A percentile compares a stretch with the other conserved stretches of the same genome.
Conservation (phyloP, 225 moss, liverwort and hornwort species). For the Polytrichum formosum region DNA sequence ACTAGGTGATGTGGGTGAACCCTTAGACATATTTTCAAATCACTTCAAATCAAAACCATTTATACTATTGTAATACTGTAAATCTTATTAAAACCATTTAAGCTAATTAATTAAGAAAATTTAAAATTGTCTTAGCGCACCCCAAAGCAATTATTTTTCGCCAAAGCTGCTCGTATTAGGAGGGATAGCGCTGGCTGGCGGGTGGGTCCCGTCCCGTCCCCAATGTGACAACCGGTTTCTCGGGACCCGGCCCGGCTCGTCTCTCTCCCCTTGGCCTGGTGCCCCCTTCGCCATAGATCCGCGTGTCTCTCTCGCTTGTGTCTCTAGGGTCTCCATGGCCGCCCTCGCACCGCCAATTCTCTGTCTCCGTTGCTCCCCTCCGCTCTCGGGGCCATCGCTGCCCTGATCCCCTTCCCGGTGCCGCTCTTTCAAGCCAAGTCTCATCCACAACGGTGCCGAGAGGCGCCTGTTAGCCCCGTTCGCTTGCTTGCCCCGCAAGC, state of each 20-base stretch:
- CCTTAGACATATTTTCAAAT: too few relatives aligned
- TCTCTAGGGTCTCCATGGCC: constrained; percentile 8
- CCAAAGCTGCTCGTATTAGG: too few relatives aligned
- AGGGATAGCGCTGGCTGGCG: neutral
- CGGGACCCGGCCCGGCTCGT: neutral
- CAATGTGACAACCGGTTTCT: neutral
- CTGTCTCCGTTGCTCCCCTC: neutral
- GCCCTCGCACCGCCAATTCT: neutral
- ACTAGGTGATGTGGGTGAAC: too few relatives aligned
- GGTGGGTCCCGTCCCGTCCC: neutral
- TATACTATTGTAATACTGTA: too few relatives aligned
- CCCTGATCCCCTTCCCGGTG: neutral
- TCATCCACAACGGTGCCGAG: neutral
- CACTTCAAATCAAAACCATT: too few relatives aligned
- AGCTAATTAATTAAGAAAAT: too few relatives aligned
- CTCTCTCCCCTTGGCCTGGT: constrained; percentile 1
- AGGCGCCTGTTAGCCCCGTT: neutral
- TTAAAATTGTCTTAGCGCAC: too few relatives aligned
- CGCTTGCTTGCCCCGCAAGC: too few relatives aligned
- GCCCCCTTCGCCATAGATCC: constrained; percentile 4
- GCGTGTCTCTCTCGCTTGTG: neutral
- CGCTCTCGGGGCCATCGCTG: neutral
- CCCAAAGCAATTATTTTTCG: too few relatives aligned
- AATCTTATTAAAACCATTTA: too few relatives aligned
- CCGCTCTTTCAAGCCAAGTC: neutral